A percentile compares a stretch with the other conserved stretches of the same genome.
Conservation (phyloP, 768 basidiomycete species). For the Steccherinum ochraceum region DNA sequence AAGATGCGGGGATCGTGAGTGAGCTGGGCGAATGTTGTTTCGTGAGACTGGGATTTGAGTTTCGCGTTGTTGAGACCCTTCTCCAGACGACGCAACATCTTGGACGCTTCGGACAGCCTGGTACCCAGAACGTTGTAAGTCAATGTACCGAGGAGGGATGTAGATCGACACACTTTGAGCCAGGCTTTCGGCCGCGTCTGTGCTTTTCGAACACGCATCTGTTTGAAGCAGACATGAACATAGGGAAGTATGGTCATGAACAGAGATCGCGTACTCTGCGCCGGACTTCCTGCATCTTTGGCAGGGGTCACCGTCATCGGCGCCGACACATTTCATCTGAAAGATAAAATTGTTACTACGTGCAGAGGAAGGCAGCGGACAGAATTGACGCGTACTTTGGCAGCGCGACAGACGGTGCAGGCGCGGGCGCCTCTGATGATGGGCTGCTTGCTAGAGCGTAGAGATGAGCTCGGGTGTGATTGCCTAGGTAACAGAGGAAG, state of each 20-base stretch:
- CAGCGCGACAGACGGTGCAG: constrained; percentile 66
- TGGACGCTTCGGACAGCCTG: constrained; percentile 84
- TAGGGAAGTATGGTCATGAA: constrained; percentile 1
- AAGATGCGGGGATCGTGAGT: constrained; percentile 26
- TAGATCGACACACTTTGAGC: constrained; percentile 64
- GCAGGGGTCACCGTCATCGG: constrained; percentile 79
- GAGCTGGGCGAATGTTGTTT: constrained; percentile 30
- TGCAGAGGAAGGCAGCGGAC: not conserved
- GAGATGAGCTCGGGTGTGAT: constrained; percentile 1
- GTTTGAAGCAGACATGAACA: constrained; percentile 12
- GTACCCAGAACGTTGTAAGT: constrained; percentile 2
- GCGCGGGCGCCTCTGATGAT: constrained; percentile 51
- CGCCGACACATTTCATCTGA: constrained; percentile 89
- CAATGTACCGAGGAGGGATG: constrained; percentile 1
- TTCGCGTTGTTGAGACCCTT: constrained; percentile 77
- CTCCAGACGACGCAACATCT: constrained; percentile 82
- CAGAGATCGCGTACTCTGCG: constrained; percentile 48
- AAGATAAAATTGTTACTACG: constrained; percentile 6
- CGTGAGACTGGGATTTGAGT: constrained; percentile 47
- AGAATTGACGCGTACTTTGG: constrained; percentile 14
- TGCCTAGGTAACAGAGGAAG: not conserved
- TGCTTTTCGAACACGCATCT: constrained; percentile 89
- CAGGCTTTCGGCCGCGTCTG: constrained; percentile 81
- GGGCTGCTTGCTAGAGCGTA: constrained; percentile 28
- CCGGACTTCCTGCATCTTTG: constrained; percentile 81